Evolutionary conservation across 1,139 yeast species (phyloP).

Genomic region (Blastobotrys proliferans): DNA sequence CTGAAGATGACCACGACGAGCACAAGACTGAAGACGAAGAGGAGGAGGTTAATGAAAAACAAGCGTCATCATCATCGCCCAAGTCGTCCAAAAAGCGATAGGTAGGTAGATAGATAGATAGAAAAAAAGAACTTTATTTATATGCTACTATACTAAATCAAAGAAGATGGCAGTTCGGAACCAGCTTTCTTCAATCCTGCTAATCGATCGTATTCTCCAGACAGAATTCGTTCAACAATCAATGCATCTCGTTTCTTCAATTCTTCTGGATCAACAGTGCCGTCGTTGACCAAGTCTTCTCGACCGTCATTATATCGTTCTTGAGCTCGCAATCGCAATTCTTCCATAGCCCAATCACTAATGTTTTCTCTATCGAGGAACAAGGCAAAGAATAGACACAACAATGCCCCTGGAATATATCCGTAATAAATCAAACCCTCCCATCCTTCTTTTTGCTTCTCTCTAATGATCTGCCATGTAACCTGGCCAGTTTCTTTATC

Average conservation of each 20-base stretch:
- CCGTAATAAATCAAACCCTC: conserved; percentile 66
- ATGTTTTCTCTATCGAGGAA: conserved; percentile 44
- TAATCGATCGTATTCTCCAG: conserved; percentile 81
- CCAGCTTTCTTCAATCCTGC: conserved; percentile 59
- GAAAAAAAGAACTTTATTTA: background rate
- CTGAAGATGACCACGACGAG: conserved; percentile 20
- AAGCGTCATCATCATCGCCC: background rate
- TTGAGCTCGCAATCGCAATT: conserved; percentile 71
- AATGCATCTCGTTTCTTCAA: conserved; percentile 69
- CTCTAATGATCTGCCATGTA: conserved; percentile 76
- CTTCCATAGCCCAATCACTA: conserved; percentile 79
- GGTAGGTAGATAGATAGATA: conserved; percentile 1
- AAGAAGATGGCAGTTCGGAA: conserved; percentile 33
- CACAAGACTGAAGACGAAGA: conserved; percentile 17
- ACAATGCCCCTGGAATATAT: conserved; percentile 61
- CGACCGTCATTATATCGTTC: conserved; percentile 65
- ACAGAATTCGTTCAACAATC: conserved; percentile 75
- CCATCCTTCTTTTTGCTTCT: conserved; percentile 82
- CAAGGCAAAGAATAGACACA: conserved; percentile 44
- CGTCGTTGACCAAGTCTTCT: conserved; percentile 45
- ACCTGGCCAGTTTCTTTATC: conserved; percentile 75
- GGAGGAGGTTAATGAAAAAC: too few species aligned
- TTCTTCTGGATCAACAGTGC: conserved; percentile 56
- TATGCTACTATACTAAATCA: conserved; percentile 24
- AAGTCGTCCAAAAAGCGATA: conserved; percentile 1